phyloP scores from a whole-genome alignment of 257 asterid genomes.

The Thymus mandschuricus region DNA sequence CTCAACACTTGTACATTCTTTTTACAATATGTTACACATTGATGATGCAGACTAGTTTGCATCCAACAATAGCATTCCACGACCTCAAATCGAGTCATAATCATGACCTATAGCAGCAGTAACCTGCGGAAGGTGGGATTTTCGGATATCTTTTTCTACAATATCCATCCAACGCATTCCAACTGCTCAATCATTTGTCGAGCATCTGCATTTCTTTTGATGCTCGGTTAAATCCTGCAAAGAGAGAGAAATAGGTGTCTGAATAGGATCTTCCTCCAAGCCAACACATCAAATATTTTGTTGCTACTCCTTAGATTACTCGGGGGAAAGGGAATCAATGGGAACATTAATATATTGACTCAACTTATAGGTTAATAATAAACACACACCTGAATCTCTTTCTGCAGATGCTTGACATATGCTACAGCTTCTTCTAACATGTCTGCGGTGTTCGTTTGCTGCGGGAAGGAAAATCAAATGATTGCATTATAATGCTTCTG shows the following conservation, averaged over 20 bases:
- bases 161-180: conserved; percentile 18
- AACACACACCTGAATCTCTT: conserved; percentile 80
- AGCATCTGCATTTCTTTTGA: conserved; percentile 86
- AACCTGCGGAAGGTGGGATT: neutral
- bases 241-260: neutral
- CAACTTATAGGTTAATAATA: neutral
- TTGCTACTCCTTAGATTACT: neutral
- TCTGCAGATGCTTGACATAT: conserved; percentile 82
- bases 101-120: neutral
- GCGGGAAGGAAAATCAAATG: conserved; percentile 40
- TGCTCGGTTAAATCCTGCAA: conserved; percentile 84
- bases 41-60: conserved; percentile 14
- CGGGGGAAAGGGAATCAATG: neutral
- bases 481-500: conserved; percentile 5
- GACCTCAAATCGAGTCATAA: conserved; percentile 32
- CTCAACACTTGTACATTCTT: neutral
- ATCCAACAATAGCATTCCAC: conserved; percentile 35
- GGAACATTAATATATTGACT: neutral
- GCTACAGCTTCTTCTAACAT: conserved; percentile 96
- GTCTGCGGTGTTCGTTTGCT: conserved; percentile 99
- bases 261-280: neutral
- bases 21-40: conserved; percentile 38
- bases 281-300: neutral
- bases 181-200: conserved; percentile 44
- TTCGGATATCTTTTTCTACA: conserved; percentile 29